Conservation (phyloP, 2,329 filamentous ascomycete species). For the Trematosphaeria pertusa region DNA sequence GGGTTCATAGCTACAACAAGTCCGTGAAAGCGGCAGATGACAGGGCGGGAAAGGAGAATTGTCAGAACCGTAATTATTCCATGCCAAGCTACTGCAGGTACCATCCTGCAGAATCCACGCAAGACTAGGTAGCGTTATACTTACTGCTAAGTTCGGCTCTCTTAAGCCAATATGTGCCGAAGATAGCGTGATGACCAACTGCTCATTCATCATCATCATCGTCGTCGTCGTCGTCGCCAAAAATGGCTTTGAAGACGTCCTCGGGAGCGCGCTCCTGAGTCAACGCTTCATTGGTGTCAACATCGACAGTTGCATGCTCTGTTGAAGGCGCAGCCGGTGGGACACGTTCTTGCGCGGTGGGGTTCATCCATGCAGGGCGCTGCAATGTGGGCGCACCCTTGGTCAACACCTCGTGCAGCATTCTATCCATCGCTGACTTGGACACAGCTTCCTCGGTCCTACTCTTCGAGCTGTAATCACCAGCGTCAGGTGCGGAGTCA, state of each 20-base stretch:
- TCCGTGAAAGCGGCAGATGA: no score
- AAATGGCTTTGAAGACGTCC: conserved; percentile 88
- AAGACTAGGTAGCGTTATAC: no score
- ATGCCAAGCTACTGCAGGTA: no score
- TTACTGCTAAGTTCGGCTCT: no score
- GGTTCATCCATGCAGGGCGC: conserved; percentile 39
- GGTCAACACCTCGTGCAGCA: conserved; percentile 39
- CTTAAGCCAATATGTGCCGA: no score
- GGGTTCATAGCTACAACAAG: no score
- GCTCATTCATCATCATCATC: no score
- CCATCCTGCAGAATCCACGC: no score
- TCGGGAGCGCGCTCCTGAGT: conserved; percentile 77
- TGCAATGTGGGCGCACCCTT: conserved; percentile 33
- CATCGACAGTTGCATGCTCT: conserved; percentile 61
- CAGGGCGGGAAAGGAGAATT: no score
- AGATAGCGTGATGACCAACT: no score
- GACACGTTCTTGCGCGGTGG: conserved; percentile 5
- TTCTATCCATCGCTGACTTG: conserved; percentile 58
- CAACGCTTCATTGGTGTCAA: conserved; percentile 78
- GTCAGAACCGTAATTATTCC: no score
- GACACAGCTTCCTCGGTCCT: conserved; percentile 57
- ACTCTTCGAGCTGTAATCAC: conserved; percentile 36
- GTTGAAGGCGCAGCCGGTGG: conserved; percentile 2
- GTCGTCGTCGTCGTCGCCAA: conserved; percentile 75
- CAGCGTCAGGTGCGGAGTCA: conserved; percentile 53